phyloP scores from a whole-genome alignment of 768 basidiomycete genomes.

The Hydnum rufescens region DNA sequence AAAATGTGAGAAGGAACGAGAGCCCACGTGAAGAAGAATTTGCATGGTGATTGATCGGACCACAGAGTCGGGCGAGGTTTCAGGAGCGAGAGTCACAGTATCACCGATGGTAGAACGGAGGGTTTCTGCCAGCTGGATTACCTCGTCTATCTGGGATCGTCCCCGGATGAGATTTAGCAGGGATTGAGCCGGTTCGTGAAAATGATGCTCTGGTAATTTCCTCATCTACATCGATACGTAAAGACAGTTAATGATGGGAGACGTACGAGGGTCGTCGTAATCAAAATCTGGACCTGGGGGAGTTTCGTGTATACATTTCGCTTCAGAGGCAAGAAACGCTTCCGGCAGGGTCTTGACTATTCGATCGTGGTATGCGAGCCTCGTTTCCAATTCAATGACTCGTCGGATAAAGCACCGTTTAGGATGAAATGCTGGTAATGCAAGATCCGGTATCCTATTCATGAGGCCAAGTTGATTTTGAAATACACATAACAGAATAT shows the following conservation, averaged over 20 bases:
- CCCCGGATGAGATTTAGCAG: slow-evolving; percentile 67
- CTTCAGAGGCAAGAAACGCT: slow-evolving; percentile 47
- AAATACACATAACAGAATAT: not conserved
- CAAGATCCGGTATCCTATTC: slow-evolving; percentile 67
- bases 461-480: not conserved
- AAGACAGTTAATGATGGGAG: not conserved
- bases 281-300: slow-evolving; percentile 66
- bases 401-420: slow-evolving; percentile 74
- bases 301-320: slow-evolving; percentile 41
- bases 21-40: slow-evolving; percentile 76
- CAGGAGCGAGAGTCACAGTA: slow-evolving; percentile 26
- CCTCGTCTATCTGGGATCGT: slow-evolving; percentile 60
- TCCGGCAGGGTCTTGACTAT: slow-evolving; percentile 77
- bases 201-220: slow-evolving; percentile 36
- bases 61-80: slow-evolving; percentile 13
- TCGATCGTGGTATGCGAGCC: slow-evolving; percentile 84
- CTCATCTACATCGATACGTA: slow-evolving; percentile 4
- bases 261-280: slow-evolving; percentile 59
- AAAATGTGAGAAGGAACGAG: slow-evolving; percentile 92
- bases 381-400: slow-evolving; percentile 73
- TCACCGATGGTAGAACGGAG: slow-evolving; percentile 48
- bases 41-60: slow-evolving; percentile 69
- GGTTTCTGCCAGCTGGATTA: slow-evolving; percentile 50
- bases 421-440: slow-evolving; percentile 56
- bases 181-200: slow-evolving; percentile 61